phyloP scores from a whole-genome alignment of 2,329 filamentous ascomycete species.

The Thermochaetoides dissita region DNA sequence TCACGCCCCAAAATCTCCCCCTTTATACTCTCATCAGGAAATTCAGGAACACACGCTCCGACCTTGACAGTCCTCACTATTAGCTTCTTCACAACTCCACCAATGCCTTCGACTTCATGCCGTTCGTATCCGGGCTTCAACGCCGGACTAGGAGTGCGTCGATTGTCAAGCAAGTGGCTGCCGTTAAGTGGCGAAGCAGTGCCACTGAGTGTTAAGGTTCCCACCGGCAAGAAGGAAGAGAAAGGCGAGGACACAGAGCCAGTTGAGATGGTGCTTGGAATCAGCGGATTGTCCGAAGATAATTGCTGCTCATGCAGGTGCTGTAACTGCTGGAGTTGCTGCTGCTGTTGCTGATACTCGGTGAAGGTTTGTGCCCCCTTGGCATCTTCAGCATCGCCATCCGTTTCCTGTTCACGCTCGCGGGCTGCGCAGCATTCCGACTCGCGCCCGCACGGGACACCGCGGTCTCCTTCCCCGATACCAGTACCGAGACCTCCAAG shows the following conservation, averaged over 20 bases:
- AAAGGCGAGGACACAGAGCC: slow-evolving; percentile 4
- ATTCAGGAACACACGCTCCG: slow-evolving; percentile 74
- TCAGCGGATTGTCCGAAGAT: no score
- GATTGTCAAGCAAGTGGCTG: slow-evolving; percentile 1
- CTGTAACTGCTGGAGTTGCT: slow-evolving; percentile 4
- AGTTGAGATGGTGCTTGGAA: slow-evolving; percentile 10
- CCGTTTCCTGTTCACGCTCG: slow-evolving; percentile 69
- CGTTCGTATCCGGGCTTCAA: slow-evolving; percentile 61
- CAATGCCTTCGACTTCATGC: slow-evolving; percentile 85
- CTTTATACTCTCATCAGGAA: slow-evolving; percentile 59
- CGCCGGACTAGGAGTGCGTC: slow-evolving; percentile 31
- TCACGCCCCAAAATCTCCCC: slow-evolving; percentile 58
- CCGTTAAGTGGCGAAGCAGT: background rate
- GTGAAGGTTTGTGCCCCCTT: slow-evolving; percentile 27
- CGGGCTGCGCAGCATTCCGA: slow-evolving; percentile 60
- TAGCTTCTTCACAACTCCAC: slow-evolving; percentile 76
- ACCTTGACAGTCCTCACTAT: slow-evolving; percentile 69
- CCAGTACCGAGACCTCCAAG: slow-evolving; percentile 72
- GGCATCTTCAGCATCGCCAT: slow-evolving; percentile 68
- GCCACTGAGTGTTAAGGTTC: slow-evolving; percentile 5
- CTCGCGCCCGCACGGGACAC: slow-evolving; percentile 75
- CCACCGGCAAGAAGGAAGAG: background rate
- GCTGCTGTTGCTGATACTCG: background rate
- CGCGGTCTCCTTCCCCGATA: slow-evolving; percentile 76
- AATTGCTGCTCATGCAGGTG: background rate